phyloP scores from a whole-genome alignment of 1,284 basidiomycete species.

The Puccinia coronata region DNA sequence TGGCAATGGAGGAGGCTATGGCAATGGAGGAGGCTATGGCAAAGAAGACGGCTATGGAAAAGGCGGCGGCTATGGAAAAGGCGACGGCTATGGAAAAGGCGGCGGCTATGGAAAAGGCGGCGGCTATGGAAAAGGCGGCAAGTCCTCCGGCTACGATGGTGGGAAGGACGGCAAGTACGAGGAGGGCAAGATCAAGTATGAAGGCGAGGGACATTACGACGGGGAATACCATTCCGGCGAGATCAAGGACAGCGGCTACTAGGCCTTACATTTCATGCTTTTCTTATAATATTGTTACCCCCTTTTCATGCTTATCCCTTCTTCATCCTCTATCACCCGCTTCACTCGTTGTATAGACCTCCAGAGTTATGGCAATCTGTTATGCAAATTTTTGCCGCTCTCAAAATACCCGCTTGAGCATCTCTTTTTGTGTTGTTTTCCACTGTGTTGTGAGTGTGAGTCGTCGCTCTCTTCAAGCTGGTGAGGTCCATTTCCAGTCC shows the following conservation, averaged over 20 bases:
- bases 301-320: background rate
- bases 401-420: too few species aligned
- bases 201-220: background rate
- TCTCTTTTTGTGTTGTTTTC: too few species aligned
- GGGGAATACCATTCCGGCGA: background rate
- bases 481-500: too few species aligned
- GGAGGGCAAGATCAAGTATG: constrained; percentile 11
- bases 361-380: too few species aligned
- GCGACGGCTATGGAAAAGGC: background rate
- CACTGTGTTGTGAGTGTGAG: too few species aligned
- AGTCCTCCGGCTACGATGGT: too few species aligned
- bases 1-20: background rate
- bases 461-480: too few species aligned
- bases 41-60: background rate
- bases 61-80: background rate
- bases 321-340: too few species aligned
- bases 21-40: background rate
- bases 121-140: too few species aligned
- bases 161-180: background rate
- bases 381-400: too few species aligned
- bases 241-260: background rate
- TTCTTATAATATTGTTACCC: background rate
- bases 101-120: too few species aligned
- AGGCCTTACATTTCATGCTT: background rate
- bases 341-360: too few species aligned